Percentiles rank a stretch among this genome's conserved stretches.
phyloP scores from a whole-genome alignment of 345 rosid species.

The Sisymbrium irio region DNA sequence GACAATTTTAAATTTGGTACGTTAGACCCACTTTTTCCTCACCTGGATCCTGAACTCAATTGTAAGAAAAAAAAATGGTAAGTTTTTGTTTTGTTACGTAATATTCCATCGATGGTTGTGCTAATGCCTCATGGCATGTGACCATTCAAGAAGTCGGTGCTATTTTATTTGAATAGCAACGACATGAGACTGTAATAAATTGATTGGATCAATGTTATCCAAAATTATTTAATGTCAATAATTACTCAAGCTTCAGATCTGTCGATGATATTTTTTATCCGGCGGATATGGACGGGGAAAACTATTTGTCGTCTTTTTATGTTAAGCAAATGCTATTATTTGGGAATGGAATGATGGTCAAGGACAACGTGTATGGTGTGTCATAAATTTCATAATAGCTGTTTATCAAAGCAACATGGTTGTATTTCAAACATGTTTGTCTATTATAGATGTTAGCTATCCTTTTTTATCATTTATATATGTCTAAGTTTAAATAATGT shows the following conservation, averaged over 20 bases:
- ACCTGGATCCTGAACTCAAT: neutral
- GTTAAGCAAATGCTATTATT: neutral
- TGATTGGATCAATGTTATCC: conserved; percentile 25
- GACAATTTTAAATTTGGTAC: neutral
- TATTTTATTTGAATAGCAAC: conserved; percentile 14
- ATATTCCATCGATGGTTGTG: conserved; percentile 37
- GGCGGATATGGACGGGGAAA: neutral
- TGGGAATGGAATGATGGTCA: neutral
- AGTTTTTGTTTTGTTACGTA: neutral
- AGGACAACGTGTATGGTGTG: conserved; percentile 27
- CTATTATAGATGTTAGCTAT: neutral
- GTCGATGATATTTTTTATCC: neutral
- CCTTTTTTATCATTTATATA: neutral
- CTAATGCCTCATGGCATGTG: conserved; percentile 31
- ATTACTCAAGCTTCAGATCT: conserved; percentile 10
- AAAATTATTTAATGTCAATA: neutral
- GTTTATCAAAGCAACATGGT: neutral
- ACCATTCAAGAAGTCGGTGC: conserved; percentile 30
- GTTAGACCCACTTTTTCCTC: neutral
- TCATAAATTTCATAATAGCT: conserved; percentile 7
- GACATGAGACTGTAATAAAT: neutral
- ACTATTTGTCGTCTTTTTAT: neutral
- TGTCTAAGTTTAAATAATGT: neutral
- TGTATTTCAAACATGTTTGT: conserved; percentile 19
- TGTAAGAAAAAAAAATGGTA: neutral